phyloP scores from a whole-genome alignment of 1,284 basidiomycete genomes.

The Ganoderma boninense region DNA sequence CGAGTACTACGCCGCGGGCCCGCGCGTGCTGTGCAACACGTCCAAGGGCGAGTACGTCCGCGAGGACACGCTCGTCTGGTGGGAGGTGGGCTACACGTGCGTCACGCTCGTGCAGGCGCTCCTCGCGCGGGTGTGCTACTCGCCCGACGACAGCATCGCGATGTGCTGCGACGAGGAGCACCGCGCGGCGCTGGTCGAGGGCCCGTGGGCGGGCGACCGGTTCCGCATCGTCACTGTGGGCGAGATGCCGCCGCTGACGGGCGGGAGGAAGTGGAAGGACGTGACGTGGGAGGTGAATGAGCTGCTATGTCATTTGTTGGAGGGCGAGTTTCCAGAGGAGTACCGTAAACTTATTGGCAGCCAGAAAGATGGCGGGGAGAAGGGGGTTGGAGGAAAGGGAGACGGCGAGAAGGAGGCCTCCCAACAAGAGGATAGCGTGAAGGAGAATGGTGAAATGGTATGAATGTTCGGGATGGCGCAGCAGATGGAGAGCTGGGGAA shows the following conservation, averaged over 20 bases:
- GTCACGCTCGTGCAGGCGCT: neutral
- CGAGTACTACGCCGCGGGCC: constrained; percentile 3
- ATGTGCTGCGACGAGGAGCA: neutral
- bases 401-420: too few species aligned
- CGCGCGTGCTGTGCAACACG: constrained; percentile 12
- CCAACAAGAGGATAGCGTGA: too few species aligned
- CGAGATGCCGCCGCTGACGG: neutral
- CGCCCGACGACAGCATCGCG: neutral
- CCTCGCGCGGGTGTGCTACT: neutral
- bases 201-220: constrained; percentile 13
- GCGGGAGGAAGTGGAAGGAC: constrained; percentile 26
- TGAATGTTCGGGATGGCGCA: too few species aligned
- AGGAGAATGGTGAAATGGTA: too few species aligned
- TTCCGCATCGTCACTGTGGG: constrained; percentile 8
- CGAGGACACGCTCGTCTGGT: neutral
- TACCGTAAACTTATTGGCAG: too few species aligned
- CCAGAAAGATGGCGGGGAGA: too few species aligned
- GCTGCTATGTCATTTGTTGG: constrained; percentile 14
- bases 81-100: neutral
- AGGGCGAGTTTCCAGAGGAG: neutral
- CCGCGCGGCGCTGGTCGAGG: neutral
- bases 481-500: too few species aligned
- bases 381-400: too few species aligned
- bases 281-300: constrained; percentile 18
- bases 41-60: constrained; percentile 14